Percentiles rank a stretch among this genome's conserved stretches.
Evolutionary conservation across 352 stramenopile species (phyloP).

Genomic region (Globisporangium iwayamae): DNA sequence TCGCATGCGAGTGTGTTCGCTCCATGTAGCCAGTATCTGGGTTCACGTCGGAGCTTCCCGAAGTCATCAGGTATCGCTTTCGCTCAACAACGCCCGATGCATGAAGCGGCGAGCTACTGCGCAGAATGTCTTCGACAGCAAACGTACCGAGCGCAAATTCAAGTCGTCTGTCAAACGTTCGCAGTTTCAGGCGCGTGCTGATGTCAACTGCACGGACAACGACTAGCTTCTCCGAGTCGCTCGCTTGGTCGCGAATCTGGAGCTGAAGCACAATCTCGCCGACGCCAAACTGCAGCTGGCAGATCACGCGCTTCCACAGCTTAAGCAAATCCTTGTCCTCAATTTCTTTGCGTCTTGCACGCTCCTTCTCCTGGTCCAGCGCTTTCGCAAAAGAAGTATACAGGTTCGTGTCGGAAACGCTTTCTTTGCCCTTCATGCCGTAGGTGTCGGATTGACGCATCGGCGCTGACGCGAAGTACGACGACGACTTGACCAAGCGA

Average conservation of each 20-base stretch:
- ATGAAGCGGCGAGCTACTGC: conserved; percentile 11
- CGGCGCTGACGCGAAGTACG: conserved; percentile 19
- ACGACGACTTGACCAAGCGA: conserved; percentile 21
- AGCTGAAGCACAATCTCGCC: conserved; percentile 46
- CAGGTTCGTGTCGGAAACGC: conserved; percentile 25
- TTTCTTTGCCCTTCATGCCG: conserved; percentile 15
- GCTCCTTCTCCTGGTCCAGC: conserved; percentile 34
- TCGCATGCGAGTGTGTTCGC: background rate
- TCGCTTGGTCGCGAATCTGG: conserved; percentile 46
- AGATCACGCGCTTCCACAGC: conserved; percentile 70
- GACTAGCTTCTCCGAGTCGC: conserved; percentile 44
- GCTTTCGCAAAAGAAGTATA: conserved; percentile 37
- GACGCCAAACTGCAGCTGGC: conserved; percentile 55
- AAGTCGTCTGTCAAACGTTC: conserved; percentile 62
- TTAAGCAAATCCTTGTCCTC: conserved; percentile 73
- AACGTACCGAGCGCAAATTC: conserved; percentile 76
- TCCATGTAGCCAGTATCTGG: conserved; percentile 11
- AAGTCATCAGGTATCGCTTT: conserved; percentile 62
- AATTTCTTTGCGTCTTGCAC: conserved; percentile 44
- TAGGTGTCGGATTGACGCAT: conserved; percentile 1
- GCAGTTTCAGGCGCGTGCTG: conserved; percentile 52
- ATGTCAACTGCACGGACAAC: conserved; percentile 55
- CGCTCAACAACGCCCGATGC: conserved; percentile 9
- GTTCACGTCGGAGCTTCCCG: conserved; percentile 32
- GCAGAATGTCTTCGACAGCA: conserved; percentile 68